phyloP scores from a whole-genome alignment of 768 basidiomycete genomes.

The Tricholoma sp. region DNA sequence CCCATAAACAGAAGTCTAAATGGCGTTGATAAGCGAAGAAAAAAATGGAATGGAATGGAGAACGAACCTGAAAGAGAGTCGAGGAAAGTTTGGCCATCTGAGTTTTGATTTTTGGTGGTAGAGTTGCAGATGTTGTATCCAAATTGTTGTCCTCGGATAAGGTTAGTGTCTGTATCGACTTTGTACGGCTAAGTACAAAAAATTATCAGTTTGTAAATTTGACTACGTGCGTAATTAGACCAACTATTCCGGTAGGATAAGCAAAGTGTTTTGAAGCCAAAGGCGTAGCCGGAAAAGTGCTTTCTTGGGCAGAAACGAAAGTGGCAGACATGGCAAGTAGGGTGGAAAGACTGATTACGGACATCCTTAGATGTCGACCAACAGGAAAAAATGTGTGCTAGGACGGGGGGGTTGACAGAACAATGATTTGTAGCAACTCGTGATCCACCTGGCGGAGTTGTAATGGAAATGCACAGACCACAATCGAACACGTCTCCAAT shows the following conservation, averaged over 20 bases:
- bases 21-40: background rate
- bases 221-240: constrained; percentile 11
- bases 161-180: too few species aligned
- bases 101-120: constrained; percentile 58
- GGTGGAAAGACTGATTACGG: too few species aligned
- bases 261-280: too few species aligned
- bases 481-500: background rate
- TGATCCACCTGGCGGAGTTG: background rate
- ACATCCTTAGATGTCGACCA: too few species aligned
- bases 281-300: too few species aligned
- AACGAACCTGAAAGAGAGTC: constrained; percentile 45
- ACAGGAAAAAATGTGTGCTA: background rate
- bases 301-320: too few species aligned
- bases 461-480: background rate
- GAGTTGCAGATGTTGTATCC: too few species aligned
- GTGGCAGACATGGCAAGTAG: too few species aligned
- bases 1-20: constrained; percentile 60
- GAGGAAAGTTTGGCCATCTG: constrained; percentile 57
- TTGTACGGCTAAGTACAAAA: constrained; percentile 30
- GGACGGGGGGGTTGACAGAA: background rate
- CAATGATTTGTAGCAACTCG: too few species aligned
- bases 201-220: background rate
- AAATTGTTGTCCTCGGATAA: too few species aligned
- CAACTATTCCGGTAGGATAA: constrained; percentile 37
- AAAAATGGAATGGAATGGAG: background rate